Base-by-base conservation (phyloP, 164 flowering plant genomes). In the Protea cynaroides region DNA sequence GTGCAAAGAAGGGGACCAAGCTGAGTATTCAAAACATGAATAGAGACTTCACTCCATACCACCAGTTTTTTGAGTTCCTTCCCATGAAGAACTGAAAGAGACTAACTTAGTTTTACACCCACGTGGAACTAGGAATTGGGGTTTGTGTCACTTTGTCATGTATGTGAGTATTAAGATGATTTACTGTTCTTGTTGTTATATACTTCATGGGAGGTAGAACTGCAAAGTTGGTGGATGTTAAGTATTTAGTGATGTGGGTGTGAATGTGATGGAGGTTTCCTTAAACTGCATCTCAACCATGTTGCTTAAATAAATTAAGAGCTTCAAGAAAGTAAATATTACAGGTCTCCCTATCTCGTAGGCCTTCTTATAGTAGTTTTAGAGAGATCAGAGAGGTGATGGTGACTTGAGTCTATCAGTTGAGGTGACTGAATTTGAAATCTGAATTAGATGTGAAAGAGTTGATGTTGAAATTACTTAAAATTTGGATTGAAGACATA, bases 21-120 rank as follows among this genome's bases (percentile, higher is more conserved):
- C 29, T 63, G 34, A 56, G 71, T 6, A 58, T 21, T 10, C 52
- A 63, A 23, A 63, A 49, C 25, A 66, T 66, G 71, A 63, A 54
- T 63, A 38, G 46, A 25, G 67, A 64, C 74, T 29, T 58, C 53
- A 65, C 74, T 56, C 71, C 79, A 50, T 62, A 47, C 65, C 84
- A 85, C 65, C 84, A 85, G 76, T 89, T 80, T 61, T 75, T 82
- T 65, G 89, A 89, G 74, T 89, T 89, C 62, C 92, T 86, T 53
- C 91, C 85, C 4, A 19, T 80, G 71, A 88, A 86, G 80, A 79
- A 84, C 61, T 79, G 49, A 53, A 40, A 57, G 47, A n/a, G 54
- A 58, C 38, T 13, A 13, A 10, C 25, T 37, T 11, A 40, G 34
- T 29, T 1, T 4, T 4, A 1, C 4, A 19, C 61, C 71, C 52